phyloP scores from a whole-genome alignment of 2,329 filamentous ascomycete species.

The Penicillium sp. region DNA sequence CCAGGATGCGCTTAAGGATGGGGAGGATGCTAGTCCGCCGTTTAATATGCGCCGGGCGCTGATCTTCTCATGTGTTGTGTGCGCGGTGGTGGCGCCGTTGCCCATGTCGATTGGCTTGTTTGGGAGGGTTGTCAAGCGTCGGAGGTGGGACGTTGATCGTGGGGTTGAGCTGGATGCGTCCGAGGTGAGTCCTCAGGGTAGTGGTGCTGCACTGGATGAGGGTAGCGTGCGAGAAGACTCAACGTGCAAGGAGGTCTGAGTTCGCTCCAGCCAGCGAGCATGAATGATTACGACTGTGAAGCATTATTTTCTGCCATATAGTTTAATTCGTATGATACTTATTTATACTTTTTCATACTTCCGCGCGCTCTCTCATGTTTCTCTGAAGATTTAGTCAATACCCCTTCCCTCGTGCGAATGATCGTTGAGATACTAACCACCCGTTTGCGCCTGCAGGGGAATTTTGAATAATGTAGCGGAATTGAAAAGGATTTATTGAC shows the following conservation, averaged over 20 bases:
- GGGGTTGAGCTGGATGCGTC: conserved; percentile 26
- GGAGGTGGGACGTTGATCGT: conserved; percentile 45
- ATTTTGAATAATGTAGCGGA: background rate
- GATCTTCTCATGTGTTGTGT: conserved; percentile 76
- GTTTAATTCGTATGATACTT: background rate
- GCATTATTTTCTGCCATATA: background rate
- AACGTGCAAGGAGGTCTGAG: background rate
- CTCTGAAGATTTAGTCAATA: background rate
- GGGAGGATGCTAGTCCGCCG: conserved; percentile 57
- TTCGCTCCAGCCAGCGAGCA: background rate
- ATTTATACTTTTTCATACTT: background rate
- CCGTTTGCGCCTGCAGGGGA: background rate
- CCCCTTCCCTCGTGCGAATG: background rate
- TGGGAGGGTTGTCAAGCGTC: conserved; percentile 52
- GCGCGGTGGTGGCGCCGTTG: conserved; percentile 64
- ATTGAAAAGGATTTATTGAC: background rate
- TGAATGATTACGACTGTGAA: background rate
- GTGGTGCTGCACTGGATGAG: background rate
- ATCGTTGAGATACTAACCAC: background rate
- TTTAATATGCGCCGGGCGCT: conserved; percentile 73
- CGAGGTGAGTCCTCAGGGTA: background rate
- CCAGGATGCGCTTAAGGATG: conserved; percentile 68
- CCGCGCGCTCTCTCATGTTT: background rate
- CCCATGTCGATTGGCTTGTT: conserved; percentile 71
- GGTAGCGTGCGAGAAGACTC: conserved; percentile 2